Conservation (phyloP, 2,329 filamentous ascomycete genomes). For the Catunica adiposa region DNA sequence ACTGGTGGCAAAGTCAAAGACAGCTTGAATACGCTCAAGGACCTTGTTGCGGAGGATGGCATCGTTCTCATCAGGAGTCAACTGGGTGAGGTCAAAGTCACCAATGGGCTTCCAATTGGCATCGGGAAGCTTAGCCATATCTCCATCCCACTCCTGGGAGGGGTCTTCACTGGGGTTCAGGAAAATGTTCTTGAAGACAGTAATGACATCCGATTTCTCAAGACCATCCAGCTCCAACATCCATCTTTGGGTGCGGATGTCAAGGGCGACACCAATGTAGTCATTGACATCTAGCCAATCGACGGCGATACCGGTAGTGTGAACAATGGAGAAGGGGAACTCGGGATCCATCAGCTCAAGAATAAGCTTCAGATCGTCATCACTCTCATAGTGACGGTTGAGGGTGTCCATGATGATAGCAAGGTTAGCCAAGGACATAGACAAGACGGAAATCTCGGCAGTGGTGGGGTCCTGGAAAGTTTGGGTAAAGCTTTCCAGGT, state of each 20-base stretch:
- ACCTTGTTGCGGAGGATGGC: constrained; percentile 7
- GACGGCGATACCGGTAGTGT: constrained; percentile 14
- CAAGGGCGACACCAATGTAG: constrained; percentile 19
- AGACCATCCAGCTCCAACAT: constrained; percentile 18
- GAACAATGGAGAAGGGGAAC: constrained; percentile 20
- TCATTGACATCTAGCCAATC: constrained; percentile 16
- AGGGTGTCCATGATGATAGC: constrained; percentile 21
- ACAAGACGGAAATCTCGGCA: constrained; percentile 8
- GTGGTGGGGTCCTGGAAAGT: constrained; percentile 5
- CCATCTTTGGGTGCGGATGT: constrained; percentile 24
- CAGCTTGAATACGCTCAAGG: constrained; percentile 5
- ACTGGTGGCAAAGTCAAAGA: constrained; percentile 10
- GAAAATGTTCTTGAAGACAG: constrained; percentile 22
- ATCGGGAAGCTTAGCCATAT: constrained; percentile 1
- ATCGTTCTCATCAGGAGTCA: constrained; percentile 11
- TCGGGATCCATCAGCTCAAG: constrained; percentile 20
- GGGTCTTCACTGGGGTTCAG: constrained; percentile 17
- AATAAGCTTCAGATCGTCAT: constrained; percentile 17
- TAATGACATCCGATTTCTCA: constrained; percentile 15
- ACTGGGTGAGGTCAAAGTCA: constrained; percentile 12
- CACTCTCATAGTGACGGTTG: constrained; percentile 10
- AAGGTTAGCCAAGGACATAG: constrained; percentile 23
- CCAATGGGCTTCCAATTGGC: constrained; percentile 13
- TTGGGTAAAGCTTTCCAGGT: constrained; percentile 16
- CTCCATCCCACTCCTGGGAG: constrained; percentile 17